These are phyloP conservation scores for Calonectria multiphialidica DNA, from an alignment of 2,329 filamentous ascomycete species.

Conservation along the genomic window DNA sequence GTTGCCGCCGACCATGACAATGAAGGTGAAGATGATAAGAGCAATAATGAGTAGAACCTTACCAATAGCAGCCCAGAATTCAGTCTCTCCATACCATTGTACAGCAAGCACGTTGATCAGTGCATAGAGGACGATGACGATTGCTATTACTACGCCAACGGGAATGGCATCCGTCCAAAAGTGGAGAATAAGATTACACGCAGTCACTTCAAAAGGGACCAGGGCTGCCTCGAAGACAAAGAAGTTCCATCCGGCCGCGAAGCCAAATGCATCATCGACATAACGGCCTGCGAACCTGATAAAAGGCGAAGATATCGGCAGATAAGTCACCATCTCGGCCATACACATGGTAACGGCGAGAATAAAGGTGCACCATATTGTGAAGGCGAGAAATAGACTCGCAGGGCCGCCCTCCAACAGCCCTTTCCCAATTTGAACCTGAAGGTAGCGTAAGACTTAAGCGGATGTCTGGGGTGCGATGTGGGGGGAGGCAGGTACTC, in stretches of 20 bases:
- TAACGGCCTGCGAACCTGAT: slow-evolving; percentile 82
- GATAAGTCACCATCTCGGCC: slow-evolving; percentile 82
- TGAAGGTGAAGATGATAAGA: slow-evolving; percentile 81
- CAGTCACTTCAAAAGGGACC: slow-evolving; percentile 76
- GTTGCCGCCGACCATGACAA: slow-evolving; percentile 87
- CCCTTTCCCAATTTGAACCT: slow-evolving; percentile 68
- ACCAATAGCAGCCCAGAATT: slow-evolving; percentile 80
- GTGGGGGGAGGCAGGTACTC: slow-evolving; percentile 32
- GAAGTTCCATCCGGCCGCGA: slow-evolving; percentile 81
- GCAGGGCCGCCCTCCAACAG: slow-evolving; percentile 70
- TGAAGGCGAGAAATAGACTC: slow-evolving; percentile 70
- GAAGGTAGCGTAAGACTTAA: too few relatives aligned
- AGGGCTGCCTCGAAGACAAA: slow-evolving; percentile 77
- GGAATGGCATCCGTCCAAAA: slow-evolving; percentile 73
- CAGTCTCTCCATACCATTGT: slow-evolving; percentile 80
- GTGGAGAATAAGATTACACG: slow-evolving; percentile 72
- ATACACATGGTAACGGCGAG: slow-evolving; percentile 71
- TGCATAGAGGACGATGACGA: slow-evolving; percentile 59
- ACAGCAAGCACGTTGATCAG: slow-evolving; percentile 79
- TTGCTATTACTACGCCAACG: slow-evolving; percentile 70
- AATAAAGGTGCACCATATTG: slow-evolving; percentile 72
- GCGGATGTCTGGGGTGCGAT: too few relatives aligned
- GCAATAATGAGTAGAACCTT: slow-evolving; percentile 80
- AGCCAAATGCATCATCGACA: slow-evolving; percentile 81
- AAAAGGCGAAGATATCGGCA: slow-evolving; percentile 83